Evolutionary conservation across 1,139 yeast genomes (phyloP).

Genomic region (Suzukiozyma palmioleophila): DNA sequence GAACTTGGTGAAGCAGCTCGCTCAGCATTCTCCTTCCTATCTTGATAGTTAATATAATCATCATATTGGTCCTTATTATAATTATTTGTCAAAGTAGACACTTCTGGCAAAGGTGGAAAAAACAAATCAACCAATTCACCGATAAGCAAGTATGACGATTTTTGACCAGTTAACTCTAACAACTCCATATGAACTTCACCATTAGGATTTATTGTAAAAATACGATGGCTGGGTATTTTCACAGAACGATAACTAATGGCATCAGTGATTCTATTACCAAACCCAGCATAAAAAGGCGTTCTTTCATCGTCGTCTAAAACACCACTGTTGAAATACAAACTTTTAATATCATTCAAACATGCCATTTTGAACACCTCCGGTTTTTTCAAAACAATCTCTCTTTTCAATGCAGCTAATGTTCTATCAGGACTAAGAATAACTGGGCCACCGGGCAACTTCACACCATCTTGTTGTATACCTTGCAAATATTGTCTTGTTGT

Average conservation of each 20-base stretch:
- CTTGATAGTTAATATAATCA: constrained; percentile 22
- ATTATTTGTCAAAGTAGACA: constrained; percentile 31
- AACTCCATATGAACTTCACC: constrained; percentile 98
- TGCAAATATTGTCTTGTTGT: constrained; percentile 79
- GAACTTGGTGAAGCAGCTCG: constrained; percentile 8
- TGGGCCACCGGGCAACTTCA: constrained; percentile 81
- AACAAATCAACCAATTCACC: constrained; percentile 96
- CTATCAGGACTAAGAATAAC: constrained; percentile 95
- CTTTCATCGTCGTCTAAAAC: constrained; percentile 21
- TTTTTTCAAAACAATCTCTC: constrained; percentile 90
- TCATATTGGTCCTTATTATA: constrained; percentile 38
- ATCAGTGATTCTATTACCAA: constrained; percentile 95
- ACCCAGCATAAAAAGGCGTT: constrained; percentile 95
- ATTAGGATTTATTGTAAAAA: constrained; percentile 92
- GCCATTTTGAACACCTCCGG: constrained; percentile 99
- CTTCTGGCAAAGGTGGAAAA: constrained; percentile 76
- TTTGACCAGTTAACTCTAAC: constrained; percentile 89
- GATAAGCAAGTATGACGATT: constrained; percentile 81
- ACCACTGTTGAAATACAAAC: constrained; percentile 44
- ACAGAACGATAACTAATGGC: constrained; percentile 94
- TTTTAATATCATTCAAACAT: constrained; percentile 80
- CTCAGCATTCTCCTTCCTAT: constrained; percentile 1
- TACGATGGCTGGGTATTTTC: constrained; percentile 89
- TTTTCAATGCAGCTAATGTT: constrained; percentile 87
- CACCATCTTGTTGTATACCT: constrained; percentile 72